Evolutionary conservation across 768 basidiomycete genomes (phyloP), one percentile per base, ranked within the genome.

Genomic region (Leccinum disarticulatum): DNA sequence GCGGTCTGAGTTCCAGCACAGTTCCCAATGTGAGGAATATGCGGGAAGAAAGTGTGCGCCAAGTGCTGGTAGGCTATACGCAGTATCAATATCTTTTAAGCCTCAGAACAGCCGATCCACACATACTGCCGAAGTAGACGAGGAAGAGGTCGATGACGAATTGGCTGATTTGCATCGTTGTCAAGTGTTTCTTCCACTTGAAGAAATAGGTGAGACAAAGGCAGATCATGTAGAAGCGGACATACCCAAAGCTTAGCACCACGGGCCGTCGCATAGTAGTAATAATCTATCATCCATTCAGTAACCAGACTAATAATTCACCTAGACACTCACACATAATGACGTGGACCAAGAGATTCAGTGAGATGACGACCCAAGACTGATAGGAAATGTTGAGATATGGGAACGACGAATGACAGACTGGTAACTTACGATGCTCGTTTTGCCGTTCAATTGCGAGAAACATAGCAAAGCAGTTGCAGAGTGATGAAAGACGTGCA

Each of bases 401-500:
- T 15, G 22, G 28, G 9, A 53, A n/a, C 17, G 10, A 4, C 33
- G 4, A 27, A 41, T 52, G 13, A 30, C 25, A 27, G 2, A 60
- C 2, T 33, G 25, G 19, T n/a, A 36, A 82, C 92, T 68, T 75
- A 95, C 95, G 55, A 98, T 88, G 67, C 90, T 95, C 50, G 97
- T 98, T 74, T 84, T 87, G 64, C 97, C 97, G 67, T 97, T 89
- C 65, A 99, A 81, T 77, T 99, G 96, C 56, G 88, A 87, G 74
- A 87, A 98, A 78, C 97, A 98, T 59, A 99, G 80, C 61, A 98
- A 76, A 60, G 96, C 96, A 59, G 97, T 98, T 17, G 96, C 97
- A 59, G 97, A 93, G 80, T 99, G 97, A 76, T 98, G 97, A 81
- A 97, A 98, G 63, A 99, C 96, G 76, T 98, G 97, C 61, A 99